A percentile compares a stretch with the other conserved stretches of the same genome.
phyloP scores from a whole-genome alignment of 140 eudicot genomes.

The Stevia rebaudiana region DNA sequence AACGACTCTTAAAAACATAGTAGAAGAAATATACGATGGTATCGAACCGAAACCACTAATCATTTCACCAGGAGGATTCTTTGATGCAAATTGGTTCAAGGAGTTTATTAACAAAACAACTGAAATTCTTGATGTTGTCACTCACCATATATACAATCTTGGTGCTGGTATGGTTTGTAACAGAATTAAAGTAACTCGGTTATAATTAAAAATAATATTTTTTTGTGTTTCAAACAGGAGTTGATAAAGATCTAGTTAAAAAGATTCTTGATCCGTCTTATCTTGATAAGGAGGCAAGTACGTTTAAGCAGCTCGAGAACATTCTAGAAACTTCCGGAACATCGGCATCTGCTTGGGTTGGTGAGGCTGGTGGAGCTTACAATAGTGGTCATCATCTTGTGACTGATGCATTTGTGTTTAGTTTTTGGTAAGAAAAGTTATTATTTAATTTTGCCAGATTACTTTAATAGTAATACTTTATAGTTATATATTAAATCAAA shows the following conservation, averaged over 20 bases:
- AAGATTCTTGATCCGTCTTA: constrained; percentile 2
- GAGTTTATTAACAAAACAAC: constrained; percentile 9
- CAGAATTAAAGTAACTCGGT: too few species aligned
- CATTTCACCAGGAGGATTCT: constrained; percentile 17
- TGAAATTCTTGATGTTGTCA: constrained; percentile 2
- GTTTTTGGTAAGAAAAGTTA: constrained; percentile 11
- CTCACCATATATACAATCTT: constrained; percentile 21
- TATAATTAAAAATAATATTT: too few species aligned
- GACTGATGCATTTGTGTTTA: constrained; percentile 19
- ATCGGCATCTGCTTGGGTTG: constrained; percentile 13
- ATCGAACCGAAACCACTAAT: constrained; percentile 1
- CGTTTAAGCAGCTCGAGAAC: constrained; percentile 15
- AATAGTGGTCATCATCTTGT: constrained; percentile 19
- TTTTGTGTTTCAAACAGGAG: constrained; percentile 3
- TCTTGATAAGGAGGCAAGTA: constrained; percentile 3
- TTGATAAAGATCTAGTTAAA: constrained; percentile 6
- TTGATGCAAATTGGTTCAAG: constrained; percentile 15
- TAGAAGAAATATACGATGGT: constrained; percentile 6
- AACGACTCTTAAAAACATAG: not conserved
- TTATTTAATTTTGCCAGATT: not conserved
- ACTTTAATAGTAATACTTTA: too few species aligned
- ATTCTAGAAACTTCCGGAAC: not conserved
- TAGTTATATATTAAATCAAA: too few species aligned
- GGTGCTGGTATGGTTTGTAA: constrained; percentile 7
- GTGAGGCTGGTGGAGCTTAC: constrained; percentile 25